These are phyloP conservation scores for Arabidopsis hybrid DNA, from an alignment of 441 rosid genomes.

Conservation along the genomic window DNA sequence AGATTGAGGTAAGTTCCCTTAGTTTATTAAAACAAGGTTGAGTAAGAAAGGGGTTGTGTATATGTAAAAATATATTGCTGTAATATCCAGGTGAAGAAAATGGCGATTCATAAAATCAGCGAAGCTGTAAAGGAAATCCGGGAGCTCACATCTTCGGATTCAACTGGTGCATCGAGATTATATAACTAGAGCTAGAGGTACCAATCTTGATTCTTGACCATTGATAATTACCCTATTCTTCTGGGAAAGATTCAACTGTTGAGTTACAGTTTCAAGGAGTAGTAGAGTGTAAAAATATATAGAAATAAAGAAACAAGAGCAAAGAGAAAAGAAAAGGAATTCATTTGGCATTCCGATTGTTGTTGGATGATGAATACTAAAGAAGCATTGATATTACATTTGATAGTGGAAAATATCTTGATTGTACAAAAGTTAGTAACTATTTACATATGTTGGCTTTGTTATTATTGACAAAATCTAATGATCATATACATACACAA, in stretches of 20 bases:
- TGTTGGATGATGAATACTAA: conserved; percentile 30
- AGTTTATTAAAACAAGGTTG: conserved; percentile 1
- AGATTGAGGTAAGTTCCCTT: conserved; percentile 68
- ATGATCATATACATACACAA: conserved; percentile 9
- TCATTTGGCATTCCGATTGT: conserved; percentile 34
- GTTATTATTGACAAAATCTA: conserved; percentile 28
- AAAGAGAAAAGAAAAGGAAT: conserved; percentile 28
- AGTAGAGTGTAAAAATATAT: conserved; percentile 33
- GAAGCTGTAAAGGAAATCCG: conserved; percentile 78
- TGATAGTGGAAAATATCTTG: background rate
- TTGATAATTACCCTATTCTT: conserved; percentile 29
- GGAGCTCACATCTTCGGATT: conserved; percentile 62
- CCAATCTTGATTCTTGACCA: conserved; percentile 39
- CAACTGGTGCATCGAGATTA: conserved; percentile 37
- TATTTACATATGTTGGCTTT: conserved; percentile 18
- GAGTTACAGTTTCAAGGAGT: conserved; percentile 36
- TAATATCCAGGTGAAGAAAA: conserved; percentile 76
- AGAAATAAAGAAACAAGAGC: conserved; percentile 33
- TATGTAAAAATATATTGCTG: conserved; percentile 21
- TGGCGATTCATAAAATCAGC: conserved; percentile 74
- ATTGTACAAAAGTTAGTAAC: conserved; percentile 15
- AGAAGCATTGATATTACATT: conserved; percentile 10
- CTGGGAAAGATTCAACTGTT: conserved; percentile 10
- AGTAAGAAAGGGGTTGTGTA: conserved; percentile 26
- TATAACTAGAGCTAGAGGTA: conserved; percentile 39